Percentiles rank a stretch among this genome's conserved stretches.
Conservation (phyloP, 176 grass and related monocot species). For the Ensete ventricosum region DNA sequence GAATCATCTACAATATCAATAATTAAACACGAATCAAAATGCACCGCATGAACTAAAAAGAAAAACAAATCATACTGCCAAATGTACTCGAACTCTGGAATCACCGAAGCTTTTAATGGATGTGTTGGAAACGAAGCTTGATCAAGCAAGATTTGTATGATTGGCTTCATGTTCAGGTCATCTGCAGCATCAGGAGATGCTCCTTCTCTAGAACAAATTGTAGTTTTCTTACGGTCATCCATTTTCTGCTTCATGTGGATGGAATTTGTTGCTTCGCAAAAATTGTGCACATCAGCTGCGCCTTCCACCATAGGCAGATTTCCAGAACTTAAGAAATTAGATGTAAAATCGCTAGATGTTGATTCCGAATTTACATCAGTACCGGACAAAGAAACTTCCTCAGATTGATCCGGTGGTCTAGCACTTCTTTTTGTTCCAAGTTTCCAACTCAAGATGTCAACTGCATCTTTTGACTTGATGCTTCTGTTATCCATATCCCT, state of each 20-base stretch:
- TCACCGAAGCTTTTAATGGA: constrained; percentile 38
- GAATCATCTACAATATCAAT: constrained; percentile 17
- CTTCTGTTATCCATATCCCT: constrained; percentile 38
- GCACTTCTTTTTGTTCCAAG: constrained; percentile 16
- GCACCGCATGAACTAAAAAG: constrained; percentile 3
- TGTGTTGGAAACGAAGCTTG: constrained; percentile 24
- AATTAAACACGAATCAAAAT: constrained; percentile 22
- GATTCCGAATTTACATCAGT: constrained; percentile 20
- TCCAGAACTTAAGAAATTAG: constrained; percentile 19
- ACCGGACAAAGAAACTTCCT: constrained; percentile 23
- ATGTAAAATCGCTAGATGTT: constrained; percentile 25
- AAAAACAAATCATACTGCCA: constrained; percentile 68
- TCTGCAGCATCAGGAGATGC: constrained; percentile 7
- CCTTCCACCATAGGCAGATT: constrained; percentile 10
- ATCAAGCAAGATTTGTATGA: constrained; percentile 9
- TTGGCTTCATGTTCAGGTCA: constrained; percentile 23
- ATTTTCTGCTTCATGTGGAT: constrained; percentile 20
- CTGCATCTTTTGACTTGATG: constrained; percentile 20
- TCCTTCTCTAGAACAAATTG: not conserved
- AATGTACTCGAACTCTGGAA: constrained; percentile 63
- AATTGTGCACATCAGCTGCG: constrained; percentile 14
- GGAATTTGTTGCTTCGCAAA: constrained; percentile 1
- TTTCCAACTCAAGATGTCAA: constrained; percentile 17
- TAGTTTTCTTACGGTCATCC: constrained; percentile 10
- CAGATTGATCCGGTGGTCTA: constrained; percentile 30